phyloP scores from a whole-genome alignment of 169 alveolate genomes.

The Toxoplasma gondii region DNA sequence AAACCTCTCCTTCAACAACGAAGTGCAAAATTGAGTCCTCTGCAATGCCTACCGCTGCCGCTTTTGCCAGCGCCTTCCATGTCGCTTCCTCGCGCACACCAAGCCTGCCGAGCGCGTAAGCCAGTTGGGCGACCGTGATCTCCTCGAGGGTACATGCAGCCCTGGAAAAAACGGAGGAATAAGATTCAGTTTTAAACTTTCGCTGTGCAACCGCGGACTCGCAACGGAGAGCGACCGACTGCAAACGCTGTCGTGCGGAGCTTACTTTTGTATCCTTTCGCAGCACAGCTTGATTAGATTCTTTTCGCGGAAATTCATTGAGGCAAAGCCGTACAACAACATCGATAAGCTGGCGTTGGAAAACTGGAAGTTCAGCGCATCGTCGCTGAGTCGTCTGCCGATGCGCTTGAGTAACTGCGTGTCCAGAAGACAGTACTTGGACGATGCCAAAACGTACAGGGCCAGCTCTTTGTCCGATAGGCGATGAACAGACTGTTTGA shows the following conservation, averaged over 20 bases:
- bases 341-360: constrained; percentile 29
- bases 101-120: constrained; percentile 27
- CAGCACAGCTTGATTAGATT: background rate
- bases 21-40: background rate
- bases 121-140: constrained; percentile 16
- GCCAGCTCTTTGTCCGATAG: constrained; percentile 1
- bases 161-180: background rate
- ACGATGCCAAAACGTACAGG: constrained; percentile 6
- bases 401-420: constrained; percentile 19
- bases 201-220: background rate
- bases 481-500: background rate
- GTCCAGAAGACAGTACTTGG: background rate
- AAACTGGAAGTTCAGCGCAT: background rate
- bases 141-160: constrained; percentile 20
- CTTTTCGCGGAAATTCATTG: background rate
- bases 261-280: constrained; percentile 1
- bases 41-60: constrained; percentile 4
- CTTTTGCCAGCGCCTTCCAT: background rate
- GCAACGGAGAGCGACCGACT: too few species aligned
- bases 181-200: background rate
- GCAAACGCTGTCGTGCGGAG: background rate
- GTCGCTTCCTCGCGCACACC: constrained; percentile 28
- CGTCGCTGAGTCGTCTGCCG: background rate
- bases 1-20: background rate
- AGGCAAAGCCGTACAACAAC: constrained; percentile 20